These are phyloP conservation scores for Mycosphaerelloides madeirae DNA, from an alignment of 2,329 filamentous ascomycete species.

Conservation along the genomic window DNA sequence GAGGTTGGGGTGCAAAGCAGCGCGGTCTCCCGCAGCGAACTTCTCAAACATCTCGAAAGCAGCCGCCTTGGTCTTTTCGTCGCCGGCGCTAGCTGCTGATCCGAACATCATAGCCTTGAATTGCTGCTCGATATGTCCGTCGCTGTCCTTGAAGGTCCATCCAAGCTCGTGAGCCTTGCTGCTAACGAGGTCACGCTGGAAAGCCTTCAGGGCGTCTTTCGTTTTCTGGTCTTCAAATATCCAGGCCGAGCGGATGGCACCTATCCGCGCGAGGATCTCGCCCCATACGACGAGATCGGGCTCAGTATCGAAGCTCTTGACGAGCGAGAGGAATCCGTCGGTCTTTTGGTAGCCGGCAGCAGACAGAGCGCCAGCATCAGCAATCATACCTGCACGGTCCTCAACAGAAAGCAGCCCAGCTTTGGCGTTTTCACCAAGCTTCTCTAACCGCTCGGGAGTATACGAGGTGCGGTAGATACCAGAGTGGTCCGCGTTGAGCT, in stretches of 20 bases:
- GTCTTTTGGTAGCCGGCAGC: slow-evolving; percentile 91
- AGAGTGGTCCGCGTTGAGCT: slow-evolving; percentile 92
- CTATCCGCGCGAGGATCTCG: slow-evolving; percentile 76
- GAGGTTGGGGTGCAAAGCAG: slow-evolving; percentile 87
- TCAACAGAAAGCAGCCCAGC: slow-evolving; percentile 75
- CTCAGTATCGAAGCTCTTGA: slow-evolving; percentile 78
- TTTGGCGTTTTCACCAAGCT: slow-evolving; percentile 83
- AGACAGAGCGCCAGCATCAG: slow-evolving; percentile 81
- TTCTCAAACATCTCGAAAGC: slow-evolving; percentile 87
- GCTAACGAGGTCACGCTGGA: slow-evolving; percentile 73
- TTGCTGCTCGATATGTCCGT: slow-evolving; percentile 87
- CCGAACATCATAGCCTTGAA: slow-evolving; percentile 92
- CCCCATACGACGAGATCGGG: slow-evolving; percentile 92
- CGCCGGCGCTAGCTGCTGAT: slow-evolving; percentile 72
- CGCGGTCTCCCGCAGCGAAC: slow-evolving; percentile 71
- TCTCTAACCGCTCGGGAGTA: slow-evolving; percentile 72
- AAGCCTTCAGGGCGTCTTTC: slow-evolving; percentile 72
- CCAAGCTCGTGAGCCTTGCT: slow-evolving; percentile 80
- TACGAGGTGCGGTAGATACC: slow-evolving; percentile 90
- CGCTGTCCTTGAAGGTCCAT: slow-evolving; percentile 78
- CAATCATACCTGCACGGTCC: slow-evolving; percentile 87
- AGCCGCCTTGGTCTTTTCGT: slow-evolving; percentile 70
- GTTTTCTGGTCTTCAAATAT: slow-evolving; percentile 73
- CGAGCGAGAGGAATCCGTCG: slow-evolving; percentile 76
- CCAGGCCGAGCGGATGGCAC: slow-evolving; percentile 78